Conservation (phyloP, 2,329 filamentous ascomycete species). For the Cladobotryum mycophilum region DNA sequence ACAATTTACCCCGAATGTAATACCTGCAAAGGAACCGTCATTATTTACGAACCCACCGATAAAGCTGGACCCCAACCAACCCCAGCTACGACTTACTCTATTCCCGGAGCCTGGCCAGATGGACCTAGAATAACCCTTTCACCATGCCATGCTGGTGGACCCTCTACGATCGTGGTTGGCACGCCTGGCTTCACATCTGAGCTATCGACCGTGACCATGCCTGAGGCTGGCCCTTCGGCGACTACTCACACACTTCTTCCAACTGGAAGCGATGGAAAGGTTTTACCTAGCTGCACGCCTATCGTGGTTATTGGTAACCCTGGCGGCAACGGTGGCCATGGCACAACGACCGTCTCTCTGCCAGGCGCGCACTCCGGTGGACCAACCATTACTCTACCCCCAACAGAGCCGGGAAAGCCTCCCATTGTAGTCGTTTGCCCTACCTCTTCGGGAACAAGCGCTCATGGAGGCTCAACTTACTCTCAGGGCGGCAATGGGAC, state of each 20-base stretch:
- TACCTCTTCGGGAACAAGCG: too few relatives aligned
- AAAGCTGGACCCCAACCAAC: not conserved
- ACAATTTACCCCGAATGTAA: constrained; percentile 17
- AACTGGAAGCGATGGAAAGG: constrained; percentile 15
- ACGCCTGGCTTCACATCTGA: constrained; percentile 11
- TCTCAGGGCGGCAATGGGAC: too few relatives aligned
- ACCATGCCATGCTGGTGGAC: constrained; percentile 9
- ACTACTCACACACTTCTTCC: constrained; percentile 14
- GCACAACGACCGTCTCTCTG: not conserved
- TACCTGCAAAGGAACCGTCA: constrained; percentile 18
- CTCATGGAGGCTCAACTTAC: too few relatives aligned
- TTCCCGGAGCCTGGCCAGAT: constrained; percentile 9
- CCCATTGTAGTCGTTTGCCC: too few relatives aligned
- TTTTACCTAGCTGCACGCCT: constrained; percentile 11
- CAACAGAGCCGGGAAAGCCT: too few relatives aligned
- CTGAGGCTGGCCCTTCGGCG: constrained; percentile 8
- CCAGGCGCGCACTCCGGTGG: too few relatives aligned
- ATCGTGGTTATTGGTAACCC: constrained; percentile 13
- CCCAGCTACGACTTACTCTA: constrained; percentile 8
- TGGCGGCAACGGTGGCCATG: not conserved
- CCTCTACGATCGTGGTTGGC: constrained; percentile 15
- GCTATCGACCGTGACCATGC: constrained; percentile 12
- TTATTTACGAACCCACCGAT: constrained; percentile 19
- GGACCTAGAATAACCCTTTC: constrained; percentile 11
- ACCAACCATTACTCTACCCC: constrained; percentile 8